Percentiles rank a stretch among this genome's conserved stretches.
phyloP scores from a whole-genome alignment of 1,139 yeast species.

The Diutina neorugosa region DNA sequence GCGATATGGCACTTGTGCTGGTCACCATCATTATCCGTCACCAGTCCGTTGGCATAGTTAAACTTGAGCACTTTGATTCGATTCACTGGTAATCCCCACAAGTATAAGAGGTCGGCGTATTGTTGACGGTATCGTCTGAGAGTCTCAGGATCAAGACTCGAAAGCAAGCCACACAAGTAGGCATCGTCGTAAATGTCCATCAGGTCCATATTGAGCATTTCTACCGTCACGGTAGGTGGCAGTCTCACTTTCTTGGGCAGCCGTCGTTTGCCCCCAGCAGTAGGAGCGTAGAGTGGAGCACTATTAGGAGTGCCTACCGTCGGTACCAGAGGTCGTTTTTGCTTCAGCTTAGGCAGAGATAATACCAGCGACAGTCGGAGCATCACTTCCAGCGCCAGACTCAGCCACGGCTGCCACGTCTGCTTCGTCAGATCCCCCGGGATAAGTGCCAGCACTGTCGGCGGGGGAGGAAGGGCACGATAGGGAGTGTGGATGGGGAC shows the following conservation, averaged over 20 bases:
- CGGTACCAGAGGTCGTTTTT: neutral
- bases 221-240: conserved; percentile 34
- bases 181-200: conserved; percentile 42
- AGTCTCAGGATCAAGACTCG: conserved; percentile 31
- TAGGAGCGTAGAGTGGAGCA: neutral
- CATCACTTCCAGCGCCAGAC: neutral
- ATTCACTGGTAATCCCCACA: conserved; percentile 76
- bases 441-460: neutral
- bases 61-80: conserved; percentile 70
- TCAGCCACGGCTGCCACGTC: neutral
- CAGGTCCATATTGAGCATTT: conserved; percentile 42
- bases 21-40: conserved; percentile 10
- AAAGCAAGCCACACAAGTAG: conserved; percentile 33
- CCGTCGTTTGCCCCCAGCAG: too few species aligned
- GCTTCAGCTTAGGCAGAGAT: neutral
- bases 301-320: neutral
- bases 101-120: conserved; percentile 68
- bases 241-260: conserved; percentile 6
- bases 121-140: conserved; percentile 47
- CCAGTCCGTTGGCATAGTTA: conserved; percentile 27
- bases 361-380: neutral
- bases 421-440: neutral
- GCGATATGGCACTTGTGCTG: conserved; percentile 35
- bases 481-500: conserved; percentile 41
- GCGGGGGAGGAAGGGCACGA: conserved; percentile 10